Percentiles rank a stretch among this genome's conserved stretches.
These are phyloP conservation scores for Datisca glomerata DNA, from an alignment of 306 rosid species.

Conservation along the genomic window DNA sequence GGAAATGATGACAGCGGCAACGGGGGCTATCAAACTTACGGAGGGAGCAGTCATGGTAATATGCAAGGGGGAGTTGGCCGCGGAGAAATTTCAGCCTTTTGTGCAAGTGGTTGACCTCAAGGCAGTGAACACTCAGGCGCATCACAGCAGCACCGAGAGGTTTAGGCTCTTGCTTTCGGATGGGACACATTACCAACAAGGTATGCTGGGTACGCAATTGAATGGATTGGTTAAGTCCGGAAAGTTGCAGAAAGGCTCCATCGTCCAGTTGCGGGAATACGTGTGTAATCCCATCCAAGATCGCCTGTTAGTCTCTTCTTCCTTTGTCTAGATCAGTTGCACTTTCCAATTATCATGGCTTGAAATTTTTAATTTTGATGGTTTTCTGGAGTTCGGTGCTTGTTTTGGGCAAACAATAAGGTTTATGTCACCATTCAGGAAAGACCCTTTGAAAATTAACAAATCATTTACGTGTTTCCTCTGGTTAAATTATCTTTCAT, in stretches of 20 bases:
- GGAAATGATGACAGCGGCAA: constrained; percentile 21
- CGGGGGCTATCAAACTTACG: constrained; percentile 44
- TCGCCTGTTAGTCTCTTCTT: constrained; percentile 39
- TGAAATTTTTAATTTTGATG: no score
- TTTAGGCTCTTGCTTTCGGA: constrained; percentile 55
- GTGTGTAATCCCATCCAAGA: constrained; percentile 45
- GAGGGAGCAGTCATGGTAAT: constrained; percentile 41
- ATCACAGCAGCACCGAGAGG: constrained; percentile 33
- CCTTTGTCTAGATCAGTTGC: no score
- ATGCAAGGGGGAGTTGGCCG: constrained; percentile 18
- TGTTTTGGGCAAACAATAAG: no score
- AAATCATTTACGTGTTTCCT: no score
- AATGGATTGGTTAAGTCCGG: constrained; percentile 36
- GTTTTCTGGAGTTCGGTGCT: no score
- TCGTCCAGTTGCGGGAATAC: constrained; percentile 33
- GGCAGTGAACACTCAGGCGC: constrained; percentile 30
- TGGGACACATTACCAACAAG: constrained; percentile 50
- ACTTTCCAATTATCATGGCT: no score
- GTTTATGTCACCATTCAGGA: no score
- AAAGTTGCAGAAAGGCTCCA: constrained; percentile 51
- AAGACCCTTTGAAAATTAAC: no score
- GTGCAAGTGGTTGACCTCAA: constrained; percentile 57
- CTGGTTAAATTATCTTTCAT: no score
- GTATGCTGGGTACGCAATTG: constrained; percentile 65
- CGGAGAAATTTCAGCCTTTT: constrained; percentile 35